These are phyloP conservation scores for Stygiomarasmius scandens DNA, from an alignment of 1,284 basidiomycete genomes.

Conservation along the genomic window DNA sequence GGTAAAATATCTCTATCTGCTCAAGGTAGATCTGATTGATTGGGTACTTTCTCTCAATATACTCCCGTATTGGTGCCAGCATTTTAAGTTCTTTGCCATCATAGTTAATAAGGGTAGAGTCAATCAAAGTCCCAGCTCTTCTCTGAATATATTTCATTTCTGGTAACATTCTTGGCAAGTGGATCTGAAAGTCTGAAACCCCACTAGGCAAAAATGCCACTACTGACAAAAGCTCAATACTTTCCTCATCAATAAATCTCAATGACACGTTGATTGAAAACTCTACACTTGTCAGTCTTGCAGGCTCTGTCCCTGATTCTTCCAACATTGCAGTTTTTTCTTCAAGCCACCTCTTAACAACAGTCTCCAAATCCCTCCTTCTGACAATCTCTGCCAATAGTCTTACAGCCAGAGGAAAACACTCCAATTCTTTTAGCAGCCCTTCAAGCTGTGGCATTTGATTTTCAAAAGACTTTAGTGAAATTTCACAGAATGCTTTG, in stretches of 20 bases:
- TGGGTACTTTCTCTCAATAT: neutral
- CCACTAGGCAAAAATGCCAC: slow-evolving; percentile 3
- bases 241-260: neutral
- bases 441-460: too few relatives aligned
- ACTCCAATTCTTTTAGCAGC: too few relatives aligned
- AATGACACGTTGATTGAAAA: neutral
- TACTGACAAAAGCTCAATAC: neutral
- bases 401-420: too few relatives aligned
- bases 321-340: neutral
- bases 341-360: neutral
- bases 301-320: neutral
- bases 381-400: too few relatives aligned
- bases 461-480: too few relatives aligned
- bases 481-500: too few relatives aligned
- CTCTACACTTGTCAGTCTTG: slow-evolving; percentile 2
- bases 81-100: neutral
- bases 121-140: neutral
- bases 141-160: neutral
- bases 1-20: neutral
- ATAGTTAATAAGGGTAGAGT: neutral
- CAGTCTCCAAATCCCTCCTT: neutral
- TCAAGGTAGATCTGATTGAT: neutral
- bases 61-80: neutral
- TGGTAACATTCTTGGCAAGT: neutral
- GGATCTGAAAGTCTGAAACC: neutral